Evolutionary conservation across 257 asterid species (phyloP), one percentile per base, ranked within the genome.

Genomic region (Rhazya stricta): DNA sequence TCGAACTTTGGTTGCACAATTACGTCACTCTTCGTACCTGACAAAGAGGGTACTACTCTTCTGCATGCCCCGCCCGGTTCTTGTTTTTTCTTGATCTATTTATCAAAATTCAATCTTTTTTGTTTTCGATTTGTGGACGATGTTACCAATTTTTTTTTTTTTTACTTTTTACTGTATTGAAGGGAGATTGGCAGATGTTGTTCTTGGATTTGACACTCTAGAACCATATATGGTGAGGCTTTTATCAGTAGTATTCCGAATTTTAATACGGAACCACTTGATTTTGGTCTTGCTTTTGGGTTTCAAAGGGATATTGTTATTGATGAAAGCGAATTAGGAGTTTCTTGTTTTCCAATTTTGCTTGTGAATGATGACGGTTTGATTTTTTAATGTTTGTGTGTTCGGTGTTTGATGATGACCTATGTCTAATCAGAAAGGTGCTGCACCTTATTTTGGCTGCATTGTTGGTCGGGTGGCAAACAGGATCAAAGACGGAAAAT

Each of bases 401-500:
- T 65, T 10, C 16, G 67, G 73, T 73, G 62, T 67, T 50, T 84
- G 70, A 37, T 37, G 71, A 37, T 66, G 71, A 37, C 37, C 50
- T 37, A 9, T 37, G 50, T 1, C 19, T 66, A 32, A 76, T 75
- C 88, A 95, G 99, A 90, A 89, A 90, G 98, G 97, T 42, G 92
- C 81, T 73, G 88, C 97, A 9, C 96, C 96, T 67, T 95, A 85
- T 76, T 95, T 95, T 80, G 99, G 99, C 23, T 91, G 98, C 86
- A 92, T 95, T 65, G 99, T 95, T 61, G 99, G 99, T 77, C 91
- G 99, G 70, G 99, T 95, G 71, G 99, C 99, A 42, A 95, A 95
- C 76, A 86, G 98, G 87, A 91, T 92, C 86, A 95, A 85, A 84
- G 96, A 87, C 30, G 99, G 97, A 41, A 91, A 91, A 77, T 95